Evolutionary conservation across 495 filamentous ascomycete genomes (phyloP), one percentile per base, ranked within the genome.

Genomic region (Aspergillus affinis): DNA sequence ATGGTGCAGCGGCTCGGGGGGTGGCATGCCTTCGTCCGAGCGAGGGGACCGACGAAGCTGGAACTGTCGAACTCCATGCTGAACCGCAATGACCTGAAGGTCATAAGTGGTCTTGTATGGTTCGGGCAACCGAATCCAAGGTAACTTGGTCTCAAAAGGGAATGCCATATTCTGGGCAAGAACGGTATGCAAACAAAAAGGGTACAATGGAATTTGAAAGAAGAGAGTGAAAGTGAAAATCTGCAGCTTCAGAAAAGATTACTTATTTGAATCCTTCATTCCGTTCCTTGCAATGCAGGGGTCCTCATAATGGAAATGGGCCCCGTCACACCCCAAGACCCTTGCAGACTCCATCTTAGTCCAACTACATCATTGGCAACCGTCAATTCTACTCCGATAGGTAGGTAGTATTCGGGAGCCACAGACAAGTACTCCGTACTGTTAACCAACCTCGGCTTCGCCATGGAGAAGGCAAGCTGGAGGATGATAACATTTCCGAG

Each of bases 21-120:
- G 64, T 17, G 66, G 58, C 23, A 60, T 59, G 48, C 63, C 66
- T 27, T 69, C 63, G 45, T 65, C 63, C 1, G 54, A 44, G 6
- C 63, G 62, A 41, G 63, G 58, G 13, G 63, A 52, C 27, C 63
- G 58, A 15, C 61, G 58, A 12, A 69, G 61, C 45, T 69, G 63
- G 36, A 69, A 63, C 15, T 58, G 55, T n/a, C 63, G 60, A 9
- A 63, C 10, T 5, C 59, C 55, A 20, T 61, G 53, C 12, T 69
- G 54, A 13, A 57, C 59, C 17, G 66, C 61, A 18, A 64, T 47
- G 13, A 65, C 59, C 6, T 69, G 58, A 6, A 69, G 47, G 12
- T 59, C 55, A 51, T 66, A 65, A 10, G 60, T 61, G 8, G 66
- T 69, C 29, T 64, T 69, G 53, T 65, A 69, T 5, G 66, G 66